Evolutionary conservation across 2,329 filamentous ascomycete species (phyloP).

Genomic region (Meredithiella fracta): DNA sequence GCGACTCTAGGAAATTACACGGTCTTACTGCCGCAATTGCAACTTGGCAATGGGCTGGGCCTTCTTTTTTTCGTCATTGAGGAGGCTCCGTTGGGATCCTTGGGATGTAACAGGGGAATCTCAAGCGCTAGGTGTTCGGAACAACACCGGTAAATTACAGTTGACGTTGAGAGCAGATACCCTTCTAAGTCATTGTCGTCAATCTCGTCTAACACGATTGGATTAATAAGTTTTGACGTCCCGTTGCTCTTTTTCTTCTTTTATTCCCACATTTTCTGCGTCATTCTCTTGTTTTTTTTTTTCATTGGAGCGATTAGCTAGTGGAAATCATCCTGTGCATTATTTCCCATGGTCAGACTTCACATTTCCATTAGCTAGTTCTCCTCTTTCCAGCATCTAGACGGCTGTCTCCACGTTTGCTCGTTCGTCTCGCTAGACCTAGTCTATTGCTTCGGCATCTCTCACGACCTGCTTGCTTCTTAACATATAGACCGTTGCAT

Average conservation of each 20-base stretch:
- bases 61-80: too few relatives aligned
- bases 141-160: slow-evolving; percentile 4
- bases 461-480: neutral
- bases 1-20: neutral
- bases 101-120: neutral
- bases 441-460: neutral
- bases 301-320: neutral
- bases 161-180: neutral
- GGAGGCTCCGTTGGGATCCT: neutral
- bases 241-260: neutral
- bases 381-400: neutral
- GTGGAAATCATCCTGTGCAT: neutral
- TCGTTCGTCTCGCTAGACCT: neutral
- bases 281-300: neutral
- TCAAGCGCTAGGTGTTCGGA: neutral
- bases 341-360: neutral
- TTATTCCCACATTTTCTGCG: neutral
- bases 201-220: slow-evolving; percentile 4
- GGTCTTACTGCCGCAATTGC: neutral
- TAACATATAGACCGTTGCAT: neutral
- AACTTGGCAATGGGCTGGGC: neutral
- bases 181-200: neutral
- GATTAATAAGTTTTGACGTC: slow-evolving; percentile 1
- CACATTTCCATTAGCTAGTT: neutral
- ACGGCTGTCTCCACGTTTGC: neutral